Percentiles rank a stretch among this genome's conserved stretches.
Conservation (phyloP, 768 basidiomycete genomes). For the Coprinopsis strossmayeri region DNA sequence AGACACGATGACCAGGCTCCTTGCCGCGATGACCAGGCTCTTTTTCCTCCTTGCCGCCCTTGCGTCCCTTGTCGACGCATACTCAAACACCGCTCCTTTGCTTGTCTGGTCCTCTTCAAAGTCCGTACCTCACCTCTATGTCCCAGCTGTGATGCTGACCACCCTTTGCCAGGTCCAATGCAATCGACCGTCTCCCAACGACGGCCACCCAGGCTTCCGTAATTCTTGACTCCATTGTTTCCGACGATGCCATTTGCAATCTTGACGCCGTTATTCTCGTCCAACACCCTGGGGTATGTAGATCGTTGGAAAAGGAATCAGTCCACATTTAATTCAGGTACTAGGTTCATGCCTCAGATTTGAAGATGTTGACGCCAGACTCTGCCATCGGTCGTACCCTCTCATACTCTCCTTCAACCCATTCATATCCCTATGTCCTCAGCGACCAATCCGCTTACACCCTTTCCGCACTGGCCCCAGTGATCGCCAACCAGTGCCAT, state of each 20-base stretch:
- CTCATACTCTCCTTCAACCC: conserved; percentile 41
- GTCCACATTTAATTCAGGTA: conserved; percentile 2
- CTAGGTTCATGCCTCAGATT: conserved; percentile 73
- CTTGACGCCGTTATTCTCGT: conserved; percentile 63
- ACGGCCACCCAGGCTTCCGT: conserved; percentile 22
- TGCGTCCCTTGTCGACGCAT: conserved; percentile 45
- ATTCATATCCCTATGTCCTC: conserved; percentile 59
- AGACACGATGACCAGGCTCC: no score
- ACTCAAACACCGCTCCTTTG: conserved; percentile 56
- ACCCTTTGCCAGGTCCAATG: conserved; percentile 33
- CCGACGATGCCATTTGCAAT: conserved; percentile 44
- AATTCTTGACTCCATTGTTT: conserved; percentile 39
- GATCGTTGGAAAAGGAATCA: not conserved
- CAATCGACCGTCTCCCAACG: conserved; percentile 37
- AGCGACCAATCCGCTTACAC: conserved; percentile 24
- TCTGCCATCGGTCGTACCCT: conserved; percentile 41
- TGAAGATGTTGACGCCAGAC: conserved; percentile 46
- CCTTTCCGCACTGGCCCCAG: conserved; percentile 37
- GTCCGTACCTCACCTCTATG: conserved; percentile 26
- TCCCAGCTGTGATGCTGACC: not conserved
- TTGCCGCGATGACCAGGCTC: conserved; percentile 41
- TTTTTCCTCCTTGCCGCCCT: conserved; percentile 38
- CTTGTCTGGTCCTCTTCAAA: conserved; percentile 66
- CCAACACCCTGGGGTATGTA: conserved; percentile 66
- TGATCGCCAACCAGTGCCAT: conserved; percentile 36